Evolutionary conservation across 2,329 filamentous ascomycete species (phyloP).

Genomic region (Tolypocladium inflatum): DNA sequence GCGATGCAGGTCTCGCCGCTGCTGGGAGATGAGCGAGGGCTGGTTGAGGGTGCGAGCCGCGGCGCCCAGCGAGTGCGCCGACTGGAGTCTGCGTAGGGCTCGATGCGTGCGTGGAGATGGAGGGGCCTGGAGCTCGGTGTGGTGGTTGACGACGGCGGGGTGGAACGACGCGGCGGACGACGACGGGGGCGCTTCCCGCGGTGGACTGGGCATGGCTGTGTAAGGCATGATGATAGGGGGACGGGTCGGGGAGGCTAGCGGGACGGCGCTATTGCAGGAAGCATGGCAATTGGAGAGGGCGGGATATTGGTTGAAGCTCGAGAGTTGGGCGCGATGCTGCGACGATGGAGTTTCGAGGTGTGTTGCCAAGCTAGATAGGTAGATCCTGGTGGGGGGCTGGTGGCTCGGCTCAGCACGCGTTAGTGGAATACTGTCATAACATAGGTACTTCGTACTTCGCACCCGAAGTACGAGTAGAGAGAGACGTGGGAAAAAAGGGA

Average conservation of each 20-base stretch:
- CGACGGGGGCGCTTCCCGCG: conserved; percentile 2
- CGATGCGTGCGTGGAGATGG: conserved; percentile 57
- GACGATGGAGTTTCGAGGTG: neutral
- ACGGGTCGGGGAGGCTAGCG: neutral
- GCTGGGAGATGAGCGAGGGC: conserved; percentile 54
- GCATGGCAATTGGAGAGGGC: neutral
- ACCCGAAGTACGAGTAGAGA: too few species aligned
- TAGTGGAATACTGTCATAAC: too few species aligned
- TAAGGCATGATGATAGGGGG: neutral
- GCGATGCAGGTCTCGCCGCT: conserved; percentile 39
- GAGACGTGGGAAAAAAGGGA: too few species aligned
- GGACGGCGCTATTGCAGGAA: neutral
- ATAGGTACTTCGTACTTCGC: too few species aligned
- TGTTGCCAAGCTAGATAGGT: neutral
- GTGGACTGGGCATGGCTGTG: conserved; percentile 7
- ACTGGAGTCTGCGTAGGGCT: conserved; percentile 64
- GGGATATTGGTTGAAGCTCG: neutral
- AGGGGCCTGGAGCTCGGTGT: conserved; percentile 41
- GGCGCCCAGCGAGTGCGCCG: conserved; percentile 59
- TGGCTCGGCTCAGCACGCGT: neutral
- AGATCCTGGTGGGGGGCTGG: neutral
- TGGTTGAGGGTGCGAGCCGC: conserved; percentile 31
- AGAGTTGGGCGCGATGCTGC: neutral
- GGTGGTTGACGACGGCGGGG: conserved; percentile 9
- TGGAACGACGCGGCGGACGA: neutral